These are phyloP conservation scores for Pythium sukuiense DNA, from an alignment of 352 stramenopile species.

Conservation along the genomic window DNA sequence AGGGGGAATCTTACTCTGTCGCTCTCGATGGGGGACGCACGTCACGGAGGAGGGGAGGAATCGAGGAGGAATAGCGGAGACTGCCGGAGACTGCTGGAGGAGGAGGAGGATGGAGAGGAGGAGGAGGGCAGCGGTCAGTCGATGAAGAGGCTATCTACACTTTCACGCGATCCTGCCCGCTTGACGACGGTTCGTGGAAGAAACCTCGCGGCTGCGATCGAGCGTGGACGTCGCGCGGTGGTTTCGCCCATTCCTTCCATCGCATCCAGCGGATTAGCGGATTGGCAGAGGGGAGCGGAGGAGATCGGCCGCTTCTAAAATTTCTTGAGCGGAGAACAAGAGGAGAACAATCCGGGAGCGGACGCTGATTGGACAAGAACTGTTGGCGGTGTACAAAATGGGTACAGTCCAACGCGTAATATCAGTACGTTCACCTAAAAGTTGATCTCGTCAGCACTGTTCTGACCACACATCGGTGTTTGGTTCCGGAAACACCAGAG, in stretches of 20 bases:
- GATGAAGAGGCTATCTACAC: background rate
- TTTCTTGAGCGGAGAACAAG: background rate
- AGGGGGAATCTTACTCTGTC: constrained; percentile 8
- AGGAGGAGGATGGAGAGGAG: background rate
- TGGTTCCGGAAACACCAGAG: background rate
- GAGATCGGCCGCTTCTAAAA: background rate
- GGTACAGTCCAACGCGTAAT: background rate
- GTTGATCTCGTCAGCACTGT: constrained; percentile 3
- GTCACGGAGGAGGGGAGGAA: background rate
- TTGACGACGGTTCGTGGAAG: background rate
- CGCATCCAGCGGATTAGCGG: background rate
- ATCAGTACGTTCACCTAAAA: constrained; percentile 10
- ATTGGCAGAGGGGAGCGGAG: background rate
- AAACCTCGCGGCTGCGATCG: constrained; percentile 1
- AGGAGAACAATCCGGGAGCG: background rate
- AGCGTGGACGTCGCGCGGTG: background rate
- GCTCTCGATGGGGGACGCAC: background rate
- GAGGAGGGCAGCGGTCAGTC: background rate
- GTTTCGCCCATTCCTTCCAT: constrained; percentile 2
- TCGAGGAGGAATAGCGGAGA: background rate
- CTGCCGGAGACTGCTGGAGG: background rate
- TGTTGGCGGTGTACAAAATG: constrained; percentile 10
- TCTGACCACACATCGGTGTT: constrained; percentile 7
- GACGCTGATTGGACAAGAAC: constrained; percentile 7
- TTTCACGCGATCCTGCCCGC: constrained; percentile 6